Percentiles rank a stretch among this genome's conserved stretches.
Conservation (phyloP, 768 basidiomycete species). For the Boletus rubescentipes region DNA sequence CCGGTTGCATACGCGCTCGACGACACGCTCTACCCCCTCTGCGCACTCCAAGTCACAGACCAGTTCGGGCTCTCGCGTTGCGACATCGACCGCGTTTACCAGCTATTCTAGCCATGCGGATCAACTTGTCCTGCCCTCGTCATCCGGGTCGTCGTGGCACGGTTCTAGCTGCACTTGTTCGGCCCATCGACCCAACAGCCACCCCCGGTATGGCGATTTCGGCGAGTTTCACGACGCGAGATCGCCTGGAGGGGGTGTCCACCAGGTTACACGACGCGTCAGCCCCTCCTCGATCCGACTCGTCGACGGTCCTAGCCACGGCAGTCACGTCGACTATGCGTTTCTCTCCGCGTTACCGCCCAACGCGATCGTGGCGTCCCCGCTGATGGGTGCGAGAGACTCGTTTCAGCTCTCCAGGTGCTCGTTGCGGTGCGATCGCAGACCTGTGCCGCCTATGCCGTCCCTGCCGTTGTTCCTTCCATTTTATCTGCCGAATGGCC, state of each 20-base stretch:
- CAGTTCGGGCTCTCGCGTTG: conserved; percentile 6
- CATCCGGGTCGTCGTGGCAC: not conserved
- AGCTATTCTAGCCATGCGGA: conserved; percentile 6
- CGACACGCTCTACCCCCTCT: not conserved
- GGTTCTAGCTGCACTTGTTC: not conserved
- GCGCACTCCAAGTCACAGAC: not conserved
- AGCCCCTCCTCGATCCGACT: conserved; percentile 29
- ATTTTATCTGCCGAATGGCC: not conserved
- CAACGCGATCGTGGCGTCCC: conserved; percentile 14
- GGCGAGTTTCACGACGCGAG: not conserved
- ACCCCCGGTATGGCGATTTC: not conserved
- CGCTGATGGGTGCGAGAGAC: conserved; percentile 25
- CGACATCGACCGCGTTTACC: conserved; percentile 10
- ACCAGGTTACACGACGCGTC: conserved; percentile 1
- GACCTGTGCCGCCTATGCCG: conserved; percentile 21
- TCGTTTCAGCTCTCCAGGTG: conserved; percentile 29
- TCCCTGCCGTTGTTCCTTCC: conserved; percentile 18
- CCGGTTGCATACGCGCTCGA: conserved; percentile 10
- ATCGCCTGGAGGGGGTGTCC: not conserved
- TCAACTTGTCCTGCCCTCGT: not conserved
- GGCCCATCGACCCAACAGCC: not conserved
- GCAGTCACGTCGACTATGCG: conserved; percentile 17
- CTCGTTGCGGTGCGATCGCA: conserved; percentile 12
- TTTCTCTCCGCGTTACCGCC: conserved; percentile 29
- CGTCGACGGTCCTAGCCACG: conserved; percentile 14